These are phyloP conservation scores for Prunus padus DNA, from an alignment of 306 rosid genomes.

Conservation along the genomic window DNA sequence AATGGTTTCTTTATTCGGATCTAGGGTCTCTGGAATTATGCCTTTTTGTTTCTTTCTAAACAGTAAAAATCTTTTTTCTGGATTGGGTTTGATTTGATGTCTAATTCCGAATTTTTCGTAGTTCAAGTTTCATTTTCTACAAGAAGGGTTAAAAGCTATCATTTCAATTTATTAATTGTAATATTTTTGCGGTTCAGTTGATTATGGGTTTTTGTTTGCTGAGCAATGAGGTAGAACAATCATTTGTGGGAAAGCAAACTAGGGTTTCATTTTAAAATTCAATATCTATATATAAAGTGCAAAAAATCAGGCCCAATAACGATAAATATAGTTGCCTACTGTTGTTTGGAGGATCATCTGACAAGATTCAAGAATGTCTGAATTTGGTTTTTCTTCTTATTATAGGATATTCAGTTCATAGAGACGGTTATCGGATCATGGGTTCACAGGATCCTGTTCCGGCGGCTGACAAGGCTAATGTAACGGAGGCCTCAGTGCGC, in stretches of 20 bases:
- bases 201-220: background rate
- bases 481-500: slow-evolving; percentile 29
- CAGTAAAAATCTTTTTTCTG: background rate
- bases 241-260: background rate
- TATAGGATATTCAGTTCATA: slow-evolving; percentile 32
- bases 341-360: background rate
- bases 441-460: slow-evolving; percentile 54
- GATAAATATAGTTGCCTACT: background rate
- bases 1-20: background rate
- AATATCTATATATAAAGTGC: background rate
- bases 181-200: background rate
- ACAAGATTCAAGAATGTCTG: background rate
- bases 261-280: background rate
- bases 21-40: background rate
- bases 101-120: background rate
- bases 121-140: background rate
- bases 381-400: slow-evolving; percentile 8
- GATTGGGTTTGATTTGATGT: slow-evolving; percentile 18
- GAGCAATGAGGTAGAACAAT: background rate
- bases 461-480: slow-evolving; percentile 22
- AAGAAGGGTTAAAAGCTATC: too few species aligned
- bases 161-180: background rate
- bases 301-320: background rate
- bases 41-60: background rate
- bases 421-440: slow-evolving; percentile 24